Evolutionary conservation across 2,329 filamentous ascomycete species (phyloP), one percentile per base, ranked within the genome.

Genomic region (Cadophora gregata): DNA sequence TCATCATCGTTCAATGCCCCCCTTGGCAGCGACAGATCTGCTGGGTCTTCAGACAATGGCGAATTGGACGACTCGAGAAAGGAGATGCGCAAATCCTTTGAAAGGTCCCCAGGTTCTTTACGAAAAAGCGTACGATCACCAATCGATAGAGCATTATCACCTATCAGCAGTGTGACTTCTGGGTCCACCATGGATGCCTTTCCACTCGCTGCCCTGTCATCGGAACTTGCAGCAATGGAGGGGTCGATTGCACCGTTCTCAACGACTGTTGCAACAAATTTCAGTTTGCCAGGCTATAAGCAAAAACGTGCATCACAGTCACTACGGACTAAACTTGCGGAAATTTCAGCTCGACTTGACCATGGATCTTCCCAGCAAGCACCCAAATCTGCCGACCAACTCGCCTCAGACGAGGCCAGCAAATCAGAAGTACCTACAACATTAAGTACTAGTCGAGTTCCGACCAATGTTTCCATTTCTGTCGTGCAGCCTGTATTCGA

Each of bases 211-310:
- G 59, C 63, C 19, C 66, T 71, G 9, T 72, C 70, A 1, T 51
- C 65, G 48, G 65, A 71, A 45, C 48, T 68, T 33, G 69, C 62
- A 24, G 53, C 64, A 14, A 70, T 68, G 36, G 70, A 71, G 25
- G 29, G 45, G 12, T 21, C 36, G 9, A 47, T 45, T 29, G 50
- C 19, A 5, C 60, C 61, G 2, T 67, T 73, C 56, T 70, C 73
- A n/a, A 69, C 73, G 7, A 67, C 65, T 6, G 59, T 76, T 7
- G 66, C 70, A 16, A 76, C 74, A 8, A 76, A 74, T 36, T 76
- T 76, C 58, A 75, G 71, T 59, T 61, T 76, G 9, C 69, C 73
- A 53, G 73, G 71, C 14, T 73, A 71, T 27, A 73, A 70, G 47
- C n/a, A 63, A 59, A 68, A 67, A 36, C 64, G 62, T 36, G 56